phyloP scores from a whole-genome alignment of 495 filamentous ascomycete species.

The Neurospora sp. region DNA sequence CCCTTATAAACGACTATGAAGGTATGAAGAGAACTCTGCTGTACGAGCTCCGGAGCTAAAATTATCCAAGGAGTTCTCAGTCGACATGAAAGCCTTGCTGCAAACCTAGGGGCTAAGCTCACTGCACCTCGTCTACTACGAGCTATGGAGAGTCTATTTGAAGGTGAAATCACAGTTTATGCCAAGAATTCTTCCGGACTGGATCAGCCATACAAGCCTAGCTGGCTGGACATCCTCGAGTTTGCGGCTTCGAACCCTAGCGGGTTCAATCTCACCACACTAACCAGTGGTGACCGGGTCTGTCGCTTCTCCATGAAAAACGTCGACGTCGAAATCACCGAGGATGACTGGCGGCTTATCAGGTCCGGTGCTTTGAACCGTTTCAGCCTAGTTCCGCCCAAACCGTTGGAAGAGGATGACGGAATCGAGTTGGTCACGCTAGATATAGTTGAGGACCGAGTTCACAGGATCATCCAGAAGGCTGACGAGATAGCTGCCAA shows the following conservation, averaged over 20 bases:
- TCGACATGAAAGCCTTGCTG: conserved; percentile 75
- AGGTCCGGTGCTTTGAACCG: conserved; percentile 72
- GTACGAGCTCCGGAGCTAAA: conserved; percentile 1
- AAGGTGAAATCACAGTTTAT: conserved; percentile 63
- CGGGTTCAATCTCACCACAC: conserved; percentile 66
- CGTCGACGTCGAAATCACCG: conserved; percentile 71
- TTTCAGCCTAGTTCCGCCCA: conserved; percentile 62
- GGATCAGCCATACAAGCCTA: conserved; percentile 42
- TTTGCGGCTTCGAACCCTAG: conserved; percentile 72
- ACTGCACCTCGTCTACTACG: conserved; percentile 74
- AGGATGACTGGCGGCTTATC: conserved; percentile 79
- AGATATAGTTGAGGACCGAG: conserved; percentile 69
- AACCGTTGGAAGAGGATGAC: conserved; percentile 74
- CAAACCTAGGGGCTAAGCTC: conserved; percentile 75
- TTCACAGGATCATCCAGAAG: conserved; percentile 63
- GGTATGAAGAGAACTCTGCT: conserved; percentile 16
- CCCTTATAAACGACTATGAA: conserved; percentile 68
- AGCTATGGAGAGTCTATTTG: conserved; percentile 77
- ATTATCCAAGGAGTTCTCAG: conserved; percentile 56
- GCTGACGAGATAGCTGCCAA: conserved; percentile 71
- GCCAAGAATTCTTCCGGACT: conserved; percentile 35
- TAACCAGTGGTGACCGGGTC: conserved; percentile 49
- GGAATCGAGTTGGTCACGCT: conserved; percentile 73
- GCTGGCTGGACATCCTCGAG: conserved; percentile 77
- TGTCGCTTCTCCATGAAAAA: conserved; percentile 79